phyloP scores from a whole-genome alignment of 345 rosid species.

The Dipteronia sinensis region DNA sequence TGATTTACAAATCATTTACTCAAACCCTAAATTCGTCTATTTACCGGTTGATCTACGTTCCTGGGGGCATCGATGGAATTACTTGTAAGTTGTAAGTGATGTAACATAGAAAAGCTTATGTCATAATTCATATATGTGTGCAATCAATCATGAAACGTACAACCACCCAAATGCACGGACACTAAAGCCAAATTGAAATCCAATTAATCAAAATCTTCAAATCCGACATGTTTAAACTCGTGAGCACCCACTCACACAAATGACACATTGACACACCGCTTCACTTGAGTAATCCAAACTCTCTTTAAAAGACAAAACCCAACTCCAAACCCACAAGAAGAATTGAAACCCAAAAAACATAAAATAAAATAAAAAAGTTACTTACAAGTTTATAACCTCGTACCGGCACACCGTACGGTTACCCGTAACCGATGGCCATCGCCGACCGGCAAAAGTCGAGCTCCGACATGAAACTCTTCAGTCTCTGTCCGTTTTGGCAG shows the following conservation, averaged over 20 bases:
- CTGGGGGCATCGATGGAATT: too few species aligned
- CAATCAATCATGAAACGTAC: slow-evolving; percentile 2
- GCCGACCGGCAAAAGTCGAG: slow-evolving; percentile 44
- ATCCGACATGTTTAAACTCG: slow-evolving; percentile 40
- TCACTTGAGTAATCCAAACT: not conserved
- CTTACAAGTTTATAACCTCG: not conserved
- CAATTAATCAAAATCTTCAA: slow-evolving; percentile 19
- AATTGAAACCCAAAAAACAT: not conserved
- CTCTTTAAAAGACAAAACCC: not conserved
- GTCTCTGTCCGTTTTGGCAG: slow-evolving; percentile 84
- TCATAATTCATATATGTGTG: too few species aligned
- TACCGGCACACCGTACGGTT: not conserved
- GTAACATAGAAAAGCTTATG: too few species aligned
- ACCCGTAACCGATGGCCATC: slow-evolving; percentile 53
- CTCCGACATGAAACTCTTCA: slow-evolving; percentile 51
- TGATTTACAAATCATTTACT: too few species aligned
- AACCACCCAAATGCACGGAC: slow-evolving; percentile 16
- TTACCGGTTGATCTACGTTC: too few species aligned
- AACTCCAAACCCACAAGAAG: not conserved
- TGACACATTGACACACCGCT: not conserved
- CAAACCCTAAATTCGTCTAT: too few species aligned
- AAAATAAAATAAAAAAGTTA: too few species aligned
- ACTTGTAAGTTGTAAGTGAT: too few species aligned
- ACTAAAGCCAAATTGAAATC: slow-evolving; percentile 15
- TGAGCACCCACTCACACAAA: not conserved